Conservation (phyloP, 2,329 filamentous ascomycete species). For the Ascochyta koolunga region DNA sequence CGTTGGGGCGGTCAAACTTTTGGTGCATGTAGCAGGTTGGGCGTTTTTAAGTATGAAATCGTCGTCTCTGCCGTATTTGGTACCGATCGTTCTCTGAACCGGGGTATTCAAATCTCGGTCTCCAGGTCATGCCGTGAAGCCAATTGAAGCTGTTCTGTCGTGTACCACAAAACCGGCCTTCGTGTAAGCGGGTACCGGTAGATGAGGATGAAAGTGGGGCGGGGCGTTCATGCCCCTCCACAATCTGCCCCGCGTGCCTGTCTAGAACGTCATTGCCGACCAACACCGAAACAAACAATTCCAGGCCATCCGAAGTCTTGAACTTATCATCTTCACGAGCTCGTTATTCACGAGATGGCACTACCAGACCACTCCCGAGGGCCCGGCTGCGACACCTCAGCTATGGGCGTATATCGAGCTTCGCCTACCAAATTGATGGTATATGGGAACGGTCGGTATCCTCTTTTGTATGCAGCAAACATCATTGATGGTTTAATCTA, state of each 20-base stretch:
- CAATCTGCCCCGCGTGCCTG: not conserved
- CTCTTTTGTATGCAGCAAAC: not conserved
- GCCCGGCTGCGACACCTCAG: conserved; percentile 37
- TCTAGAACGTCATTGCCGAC: not conserved
- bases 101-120: too few species aligned
- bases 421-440: conserved; percentile 47
- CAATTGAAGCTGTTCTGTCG: too few species aligned
- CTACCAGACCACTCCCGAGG: conserved; percentile 37
- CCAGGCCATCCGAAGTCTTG: not conserved
- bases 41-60: not conserved
- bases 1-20: too few species aligned
- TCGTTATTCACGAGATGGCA: conserved; percentile 29
- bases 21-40: not conserved
- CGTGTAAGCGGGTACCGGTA: not conserved
- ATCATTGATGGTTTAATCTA: conserved; percentile 16
- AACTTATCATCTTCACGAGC: not conserved
- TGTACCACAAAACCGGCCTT: too few species aligned
- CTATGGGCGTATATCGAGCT: conserved; percentile 44
- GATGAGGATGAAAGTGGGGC: not conserved
- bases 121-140: too few species aligned
- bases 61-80: not conserved
- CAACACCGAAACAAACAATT: not conserved
- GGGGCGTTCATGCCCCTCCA: not conserved
- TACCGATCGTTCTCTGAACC: not conserved
- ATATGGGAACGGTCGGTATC: conserved; percentile 41